phyloP scores from a whole-genome alignment of 192 early-diverging fungal species.

The Backusella mclennaniae region DNA sequence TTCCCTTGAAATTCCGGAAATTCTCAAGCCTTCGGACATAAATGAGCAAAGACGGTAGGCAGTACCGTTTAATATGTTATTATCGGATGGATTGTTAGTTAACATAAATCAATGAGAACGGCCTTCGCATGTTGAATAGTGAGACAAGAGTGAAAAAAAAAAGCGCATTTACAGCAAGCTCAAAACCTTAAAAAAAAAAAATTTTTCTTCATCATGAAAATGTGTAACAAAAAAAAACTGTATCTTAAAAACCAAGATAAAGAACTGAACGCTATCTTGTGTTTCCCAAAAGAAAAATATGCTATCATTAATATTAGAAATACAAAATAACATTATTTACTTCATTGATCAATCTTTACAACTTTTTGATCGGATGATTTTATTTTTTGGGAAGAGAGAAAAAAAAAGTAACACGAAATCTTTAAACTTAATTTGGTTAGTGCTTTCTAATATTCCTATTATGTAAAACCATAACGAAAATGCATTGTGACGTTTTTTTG shows the following conservation, averaged over 20 bases:
- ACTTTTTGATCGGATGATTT: neutral
- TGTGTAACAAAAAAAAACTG: neutral
- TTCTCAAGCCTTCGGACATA: neutral
- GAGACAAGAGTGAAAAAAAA: neutral
- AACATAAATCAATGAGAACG: neutral
- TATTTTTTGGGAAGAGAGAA: neutral
- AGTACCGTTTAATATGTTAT: neutral
- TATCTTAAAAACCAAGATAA: neutral
- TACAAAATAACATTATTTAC: neutral
- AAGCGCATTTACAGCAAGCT: neutral
- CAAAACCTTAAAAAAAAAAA: neutral
- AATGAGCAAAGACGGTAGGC: neutral
- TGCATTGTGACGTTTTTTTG: conserved; percentile 1
- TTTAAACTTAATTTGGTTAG: neutral
- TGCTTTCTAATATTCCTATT: neutral
- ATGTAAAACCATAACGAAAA: neutral
- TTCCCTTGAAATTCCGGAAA: neutral
- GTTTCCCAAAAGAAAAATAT: neutral
- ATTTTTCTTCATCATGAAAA: neutral
- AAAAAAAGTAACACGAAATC: neutral
- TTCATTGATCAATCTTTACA: neutral
- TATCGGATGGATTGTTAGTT: neutral
- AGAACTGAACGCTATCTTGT: neutral
- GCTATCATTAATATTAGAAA: neutral
- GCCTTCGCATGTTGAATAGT: neutral